phyloP scores from a whole-genome alignment of 2,329 filamentous ascomycete species.

The Sarocladiaceae sp. region DNA sequence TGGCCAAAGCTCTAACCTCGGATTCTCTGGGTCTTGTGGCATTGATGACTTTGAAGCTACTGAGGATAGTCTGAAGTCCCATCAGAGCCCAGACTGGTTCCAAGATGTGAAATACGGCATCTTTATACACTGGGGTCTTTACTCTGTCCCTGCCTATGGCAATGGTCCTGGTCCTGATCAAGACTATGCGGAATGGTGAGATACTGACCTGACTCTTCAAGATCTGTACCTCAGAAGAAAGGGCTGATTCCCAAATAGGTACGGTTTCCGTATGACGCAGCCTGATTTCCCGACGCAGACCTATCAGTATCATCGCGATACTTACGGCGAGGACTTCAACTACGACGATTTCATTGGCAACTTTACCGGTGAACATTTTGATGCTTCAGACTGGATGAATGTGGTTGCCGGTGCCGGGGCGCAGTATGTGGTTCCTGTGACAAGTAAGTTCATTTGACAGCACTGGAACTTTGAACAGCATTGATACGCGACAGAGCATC shows the following conservation, averaged over 20 bases:
- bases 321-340: slow-evolving; percentile 44
- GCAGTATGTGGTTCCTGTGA: slow-evolving; percentile 42
- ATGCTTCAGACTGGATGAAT: slow-evolving; percentile 50
- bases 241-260: not conserved
- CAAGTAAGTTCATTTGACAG: slow-evolving; percentile 18
- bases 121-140: slow-evolving; percentile 57
- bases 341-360: slow-evolving; percentile 53
- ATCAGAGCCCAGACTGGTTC: slow-evolving; percentile 48
- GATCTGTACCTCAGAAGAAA: not conserved
- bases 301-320: slow-evolving; percentile 45
- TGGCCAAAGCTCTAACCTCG: not conserved
- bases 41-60: not conserved
- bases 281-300: not conserved
- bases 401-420: slow-evolving; percentile 47
- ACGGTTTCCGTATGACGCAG: not conserved
- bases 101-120: slow-evolving; percentile 53
- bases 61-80: slow-evolving; percentile 26
- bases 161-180: slow-evolving; percentile 30
- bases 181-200: slow-evolving; percentile 37
- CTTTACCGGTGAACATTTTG: slow-evolving; percentile 45
- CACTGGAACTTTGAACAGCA: not conserved
- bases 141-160: slow-evolving; percentile 53
- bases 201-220: not conserved
- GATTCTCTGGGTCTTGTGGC: not conserved
- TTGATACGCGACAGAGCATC: slow-evolving; percentile 30